Conservation (phyloP, 176 grass and related monocot species). For the Carex pumila region DNA sequence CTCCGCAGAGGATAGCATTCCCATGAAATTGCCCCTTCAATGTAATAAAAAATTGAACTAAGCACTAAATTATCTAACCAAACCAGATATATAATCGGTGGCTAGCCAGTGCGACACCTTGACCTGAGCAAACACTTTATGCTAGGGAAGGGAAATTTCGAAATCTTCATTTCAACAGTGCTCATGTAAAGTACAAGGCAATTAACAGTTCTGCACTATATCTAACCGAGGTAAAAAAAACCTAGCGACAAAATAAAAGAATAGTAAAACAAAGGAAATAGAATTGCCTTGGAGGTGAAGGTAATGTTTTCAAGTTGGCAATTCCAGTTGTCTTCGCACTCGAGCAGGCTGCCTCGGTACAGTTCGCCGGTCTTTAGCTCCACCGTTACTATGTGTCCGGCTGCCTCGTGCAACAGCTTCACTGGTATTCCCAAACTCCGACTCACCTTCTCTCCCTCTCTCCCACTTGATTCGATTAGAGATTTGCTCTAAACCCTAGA, state of each 20-base stretch:
- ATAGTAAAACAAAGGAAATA: background rate
- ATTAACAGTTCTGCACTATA: background rate
- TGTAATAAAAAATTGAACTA: background rate
- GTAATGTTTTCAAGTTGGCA: conserved; percentile 68
- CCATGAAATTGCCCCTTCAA: too few relatives aligned
- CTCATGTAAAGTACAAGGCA: background rate
- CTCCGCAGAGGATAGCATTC: too few relatives aligned
- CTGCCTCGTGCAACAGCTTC: conserved; percentile 93
- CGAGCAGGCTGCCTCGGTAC: conserved; percentile 49
- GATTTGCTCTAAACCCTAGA: conserved; percentile 9
- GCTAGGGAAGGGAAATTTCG: background rate
- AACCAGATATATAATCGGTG: background rate
- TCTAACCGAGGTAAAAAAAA: background rate
- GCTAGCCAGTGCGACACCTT: background rate
- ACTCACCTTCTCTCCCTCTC: conserved; percentile 41
- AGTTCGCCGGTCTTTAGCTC: conserved; percentile 82
- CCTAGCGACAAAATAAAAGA: background rate
- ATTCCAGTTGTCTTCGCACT: conserved; percentile 92
- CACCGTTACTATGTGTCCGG: conserved; percentile 84
- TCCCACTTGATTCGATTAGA: conserved; percentile 11
- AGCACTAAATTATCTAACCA: background rate
- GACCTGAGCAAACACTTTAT: background rate
- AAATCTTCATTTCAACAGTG: background rate
- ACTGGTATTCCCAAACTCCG: conserved; percentile 84
- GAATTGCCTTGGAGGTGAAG: conserved; percentile 48